Evolutionary conservation across 176 grass and related monocot species (phyloP).

Genomic region (Avena sativa): DNA sequence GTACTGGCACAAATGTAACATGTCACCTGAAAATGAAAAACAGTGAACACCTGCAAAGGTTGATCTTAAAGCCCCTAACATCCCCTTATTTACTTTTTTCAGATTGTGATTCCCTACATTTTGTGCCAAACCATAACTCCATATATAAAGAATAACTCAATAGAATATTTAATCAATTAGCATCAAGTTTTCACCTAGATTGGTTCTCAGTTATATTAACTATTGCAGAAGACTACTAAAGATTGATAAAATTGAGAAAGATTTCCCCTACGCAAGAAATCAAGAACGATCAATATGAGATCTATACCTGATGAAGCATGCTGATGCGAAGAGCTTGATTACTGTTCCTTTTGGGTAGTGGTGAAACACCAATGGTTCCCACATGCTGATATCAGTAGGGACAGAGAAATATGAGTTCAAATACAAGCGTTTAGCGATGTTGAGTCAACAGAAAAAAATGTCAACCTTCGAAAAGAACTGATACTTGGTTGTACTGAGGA

Average conservation of each 20-base stretch:
- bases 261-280: slow-evolving; percentile 3
- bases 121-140: neutral
- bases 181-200: neutral
- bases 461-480: slow-evolving; percentile 94
- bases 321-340: slow-evolving; percentile 89
- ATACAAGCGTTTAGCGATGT: slow-evolving; percentile 16
- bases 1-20: slow-evolving; percentile 20
- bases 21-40: neutral
- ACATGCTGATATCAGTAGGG: slow-evolving; percentile 69
- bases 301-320: slow-evolving; percentile 91
- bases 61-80: neutral
- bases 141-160: slow-evolving; percentile 33
- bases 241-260: slow-evolving; percentile 7
- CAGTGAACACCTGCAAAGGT: neutral
- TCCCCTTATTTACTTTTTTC: neutral
- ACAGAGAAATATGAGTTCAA: slow-evolving; percentile 30
- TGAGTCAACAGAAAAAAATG: slow-evolving; percentile 40
- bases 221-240: neutral
- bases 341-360: slow-evolving; percentile 80
- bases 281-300: neutral
- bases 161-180: slow-evolving; percentile 18
- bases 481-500: slow-evolving; percentile 90
- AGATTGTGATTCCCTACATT: neutral
- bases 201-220: slow-evolving; percentile 15
- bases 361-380: slow-evolving; percentile 68